These are phyloP conservation scores for Colletotrichum orbiculare DNA, from an alignment of 2,329 filamentous ascomycete species.

Conservation along the genomic window DNA sequence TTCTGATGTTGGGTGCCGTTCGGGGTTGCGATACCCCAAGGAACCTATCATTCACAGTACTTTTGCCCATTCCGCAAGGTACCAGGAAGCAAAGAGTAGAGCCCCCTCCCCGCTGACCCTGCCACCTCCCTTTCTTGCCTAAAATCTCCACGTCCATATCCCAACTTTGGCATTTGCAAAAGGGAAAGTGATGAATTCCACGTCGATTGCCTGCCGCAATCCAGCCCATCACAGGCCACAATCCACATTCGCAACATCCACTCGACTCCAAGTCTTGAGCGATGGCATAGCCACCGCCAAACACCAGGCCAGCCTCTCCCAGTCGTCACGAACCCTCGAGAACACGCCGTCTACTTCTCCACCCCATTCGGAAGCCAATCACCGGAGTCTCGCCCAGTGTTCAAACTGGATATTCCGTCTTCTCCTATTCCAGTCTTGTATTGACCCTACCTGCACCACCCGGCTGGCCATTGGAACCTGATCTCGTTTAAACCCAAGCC, in stretches of 20 bases:
- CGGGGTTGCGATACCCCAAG: background rate
- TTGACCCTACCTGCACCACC: slow-evolving; percentile 8
- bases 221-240: slow-evolving; percentile 13
- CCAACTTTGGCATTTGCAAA: background rate
- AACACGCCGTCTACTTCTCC: slow-evolving; percentile 12
- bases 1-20: slow-evolving; percentile 7
- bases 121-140: background rate
- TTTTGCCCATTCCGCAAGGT: background rate
- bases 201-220: slow-evolving; percentile 14
- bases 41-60: slow-evolving; percentile 25
- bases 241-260: slow-evolving; percentile 8
- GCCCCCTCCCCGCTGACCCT: background rate
- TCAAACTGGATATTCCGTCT: background rate
- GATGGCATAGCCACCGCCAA: background rate
- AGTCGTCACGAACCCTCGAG: slow-evolving; percentile 8
- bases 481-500: no score
- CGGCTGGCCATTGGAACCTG: slow-evolving; percentile 4
- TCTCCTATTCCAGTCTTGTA: background rate
- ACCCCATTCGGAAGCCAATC: background rate
- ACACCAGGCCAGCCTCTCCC: slow-evolving; percentile 15
- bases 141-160: background rate
- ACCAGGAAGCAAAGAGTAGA: background rate
- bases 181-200: background rate
- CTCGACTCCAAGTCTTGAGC: background rate
- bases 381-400: background rate